Evolutionary conservation across 495 filamentous ascomycete genomes (phyloP).

Genomic region (Podospora sp.): DNA sequence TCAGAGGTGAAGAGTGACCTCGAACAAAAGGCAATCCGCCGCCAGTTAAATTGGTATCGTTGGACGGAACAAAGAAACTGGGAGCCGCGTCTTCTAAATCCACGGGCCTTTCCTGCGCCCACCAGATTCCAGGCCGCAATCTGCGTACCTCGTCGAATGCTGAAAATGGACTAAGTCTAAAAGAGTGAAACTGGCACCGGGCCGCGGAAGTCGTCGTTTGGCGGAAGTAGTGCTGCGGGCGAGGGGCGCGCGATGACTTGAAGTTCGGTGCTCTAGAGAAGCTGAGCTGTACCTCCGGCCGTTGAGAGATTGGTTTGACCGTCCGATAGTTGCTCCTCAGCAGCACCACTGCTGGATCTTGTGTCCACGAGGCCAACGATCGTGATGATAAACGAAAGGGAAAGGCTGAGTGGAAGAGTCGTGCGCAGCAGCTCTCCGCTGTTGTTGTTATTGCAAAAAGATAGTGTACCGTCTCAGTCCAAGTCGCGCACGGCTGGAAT

Average conservation of each 20-base stretch:
- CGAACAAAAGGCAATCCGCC: constrained; percentile 1
- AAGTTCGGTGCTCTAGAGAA: background rate
- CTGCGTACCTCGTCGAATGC: too few relatives aligned
- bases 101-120: background rate
- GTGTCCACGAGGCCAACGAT: background rate
- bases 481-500: constrained; percentile 16
- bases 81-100: constrained; percentile 11
- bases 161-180: too few relatives aligned
- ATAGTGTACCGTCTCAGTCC: constrained; percentile 6
- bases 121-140: too few relatives aligned
- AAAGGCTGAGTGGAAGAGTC: background rate
- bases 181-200: constrained; percentile 6
- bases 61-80: background rate
- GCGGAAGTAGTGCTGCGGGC: background rate
- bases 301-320: background rate
- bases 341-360: background rate
- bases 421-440: background rate
- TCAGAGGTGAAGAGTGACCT: background rate
- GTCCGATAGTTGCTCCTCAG: background rate
- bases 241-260: background rate
- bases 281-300: background rate
- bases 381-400: background rate
- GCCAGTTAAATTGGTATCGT: background rate
- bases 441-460: constrained; percentile 12
- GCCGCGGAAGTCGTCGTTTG: background rate